Evolutionary conservation across 148 eudicot genomes (phyloP).

Genomic region (Persicaria tinctoria): DNA sequence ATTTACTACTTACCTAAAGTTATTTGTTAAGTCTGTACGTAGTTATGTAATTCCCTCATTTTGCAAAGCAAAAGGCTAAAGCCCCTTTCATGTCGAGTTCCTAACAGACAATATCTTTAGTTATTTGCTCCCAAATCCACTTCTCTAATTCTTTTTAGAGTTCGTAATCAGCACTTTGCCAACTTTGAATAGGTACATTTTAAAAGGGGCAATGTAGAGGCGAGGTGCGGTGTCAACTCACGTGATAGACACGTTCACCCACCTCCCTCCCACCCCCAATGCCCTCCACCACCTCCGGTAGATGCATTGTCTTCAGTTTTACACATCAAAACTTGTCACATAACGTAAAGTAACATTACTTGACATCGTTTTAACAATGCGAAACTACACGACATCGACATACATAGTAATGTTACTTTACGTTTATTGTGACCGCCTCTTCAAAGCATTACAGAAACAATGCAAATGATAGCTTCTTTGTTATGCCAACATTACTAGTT

Average conservation of each 20-base stretch:
- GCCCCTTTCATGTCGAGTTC: conserved; percentile 34
- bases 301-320: no score
- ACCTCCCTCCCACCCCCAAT: conserved; percentile 10
- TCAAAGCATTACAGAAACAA: background rate
- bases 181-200: background rate
- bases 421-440: no score
- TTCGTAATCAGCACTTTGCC: background rate
- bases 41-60: conserved; percentile 2
- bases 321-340: no score
- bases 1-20: no score
- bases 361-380: no score
- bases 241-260: conserved; percentile 14
- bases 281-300: background rate
- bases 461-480: conserved; percentile 1
- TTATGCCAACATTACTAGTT: background rate
- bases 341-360: no score
- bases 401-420: no score
- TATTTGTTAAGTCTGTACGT: no score
- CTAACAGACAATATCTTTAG: conserved; percentile 30
- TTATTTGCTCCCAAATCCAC: conserved; percentile 16
- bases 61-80: conserved; percentile 16
- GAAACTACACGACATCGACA: no score
- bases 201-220: background rate
- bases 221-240: background rate
- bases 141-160: conserved; percentile 3